Conservation (phyloP, 805 yeast genomes). For the Dipodascopsis uninucleata region DNA sequence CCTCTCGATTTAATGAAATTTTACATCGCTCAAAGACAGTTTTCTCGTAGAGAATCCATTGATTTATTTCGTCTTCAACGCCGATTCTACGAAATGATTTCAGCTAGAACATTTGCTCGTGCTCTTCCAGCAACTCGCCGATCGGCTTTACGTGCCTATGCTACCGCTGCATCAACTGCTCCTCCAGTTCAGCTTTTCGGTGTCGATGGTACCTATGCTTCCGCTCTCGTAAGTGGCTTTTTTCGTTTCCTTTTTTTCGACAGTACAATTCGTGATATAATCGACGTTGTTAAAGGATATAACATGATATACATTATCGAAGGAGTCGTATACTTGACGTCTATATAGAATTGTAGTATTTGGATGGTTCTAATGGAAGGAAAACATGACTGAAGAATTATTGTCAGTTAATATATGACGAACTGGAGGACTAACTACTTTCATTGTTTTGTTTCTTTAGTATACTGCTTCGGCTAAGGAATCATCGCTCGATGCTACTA, state of each 20-base stretch:
- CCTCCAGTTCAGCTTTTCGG: constrained; percentile 95
- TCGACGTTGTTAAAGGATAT: no score
- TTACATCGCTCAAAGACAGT: no score
- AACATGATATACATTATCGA: no score
- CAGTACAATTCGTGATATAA: neutral
- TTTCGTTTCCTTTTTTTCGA: neutral
- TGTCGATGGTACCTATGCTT: constrained; percentile 94
- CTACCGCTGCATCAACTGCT: constrained; percentile 49
- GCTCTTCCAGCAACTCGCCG: constrained; percentile 18
- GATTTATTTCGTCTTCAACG: neutral
- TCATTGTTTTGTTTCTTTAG: constrained; percentile 7
- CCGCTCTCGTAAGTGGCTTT: constrained; percentile 54
- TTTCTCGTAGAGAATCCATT: neutral
- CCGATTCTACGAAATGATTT: constrained; percentile 7
- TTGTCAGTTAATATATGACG: neutral
- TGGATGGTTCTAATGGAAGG: neutral
- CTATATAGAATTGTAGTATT: neutral
- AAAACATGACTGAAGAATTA: neutral
- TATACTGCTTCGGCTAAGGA: constrained; percentile 86
- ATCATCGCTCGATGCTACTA: constrained; percentile 68
- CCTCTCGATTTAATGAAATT: no score
- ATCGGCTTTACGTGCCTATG: constrained; percentile 16
- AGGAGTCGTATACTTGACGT: no score
- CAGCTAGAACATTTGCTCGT: constrained; percentile 17
- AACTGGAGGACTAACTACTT: constrained; percentile 1